phyloP scores from a whole-genome alignment of 176 grass and related monocot genomes.

The Carex pumila region DNA sequence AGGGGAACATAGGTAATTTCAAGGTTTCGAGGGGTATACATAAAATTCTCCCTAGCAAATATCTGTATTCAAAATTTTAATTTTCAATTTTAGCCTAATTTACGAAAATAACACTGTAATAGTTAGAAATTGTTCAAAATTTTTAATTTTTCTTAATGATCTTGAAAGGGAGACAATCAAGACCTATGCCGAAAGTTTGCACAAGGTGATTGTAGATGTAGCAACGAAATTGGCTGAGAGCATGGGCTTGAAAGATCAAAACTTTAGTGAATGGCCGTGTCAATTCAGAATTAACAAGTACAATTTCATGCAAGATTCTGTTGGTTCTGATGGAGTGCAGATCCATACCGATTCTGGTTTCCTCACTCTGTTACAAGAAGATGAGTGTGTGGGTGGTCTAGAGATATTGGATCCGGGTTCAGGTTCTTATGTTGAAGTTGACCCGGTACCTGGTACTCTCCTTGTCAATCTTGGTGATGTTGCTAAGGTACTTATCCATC shows the following conservation, averaged over 20 bases:
- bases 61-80: no score
- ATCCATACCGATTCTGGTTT: conserved; percentile 73
- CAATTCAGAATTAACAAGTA: conserved; percentile 80
- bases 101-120: no score
- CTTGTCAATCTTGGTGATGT: conserved; percentile 77
- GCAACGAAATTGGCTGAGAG: conserved; percentile 46
- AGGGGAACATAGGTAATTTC: no score
- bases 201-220: conserved; percentile 37
- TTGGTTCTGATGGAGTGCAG: conserved; percentile 58
- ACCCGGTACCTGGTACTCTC: conserved; percentile 39
- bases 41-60: no score
- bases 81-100: no score
- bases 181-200: conserved; percentile 42
- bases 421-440: conserved; percentile 36
- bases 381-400: conserved; percentile 67
- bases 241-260: conserved; percentile 34
- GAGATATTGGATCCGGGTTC: conserved; percentile 48
- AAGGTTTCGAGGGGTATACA: no score
- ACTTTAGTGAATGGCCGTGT: conserved; percentile 61
- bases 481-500: conserved; percentile 38
- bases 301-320: conserved; percentile 51
- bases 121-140: no score
- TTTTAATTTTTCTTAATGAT: not conserved
- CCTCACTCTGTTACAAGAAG: conserved; percentile 79
- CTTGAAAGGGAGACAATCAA: conserved; percentile 36